A percentile compares a stretch with the other conserved stretches of the same genome.
Evolutionary conservation across 352 stramenopile species (phyloP).

Genomic region (Globisporangium recalcitrans): DNA sequence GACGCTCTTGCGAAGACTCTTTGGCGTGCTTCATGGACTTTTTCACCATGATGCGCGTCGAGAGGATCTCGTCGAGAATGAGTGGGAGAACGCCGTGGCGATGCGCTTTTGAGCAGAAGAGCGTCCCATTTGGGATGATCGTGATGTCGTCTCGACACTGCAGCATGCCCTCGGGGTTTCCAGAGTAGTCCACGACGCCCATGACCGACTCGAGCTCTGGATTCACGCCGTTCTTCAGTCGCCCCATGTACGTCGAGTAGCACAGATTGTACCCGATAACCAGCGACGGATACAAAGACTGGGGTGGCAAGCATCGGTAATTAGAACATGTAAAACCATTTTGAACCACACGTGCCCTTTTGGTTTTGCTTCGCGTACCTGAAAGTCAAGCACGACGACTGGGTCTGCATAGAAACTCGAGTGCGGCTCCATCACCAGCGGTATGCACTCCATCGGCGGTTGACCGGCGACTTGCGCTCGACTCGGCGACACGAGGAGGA

Average conservation of each 20-base stretch:
- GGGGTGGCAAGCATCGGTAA: neutral
- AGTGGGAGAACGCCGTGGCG: constrained; percentile 94
- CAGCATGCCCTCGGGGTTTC: constrained; percentile 39
- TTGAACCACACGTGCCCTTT: neutral
- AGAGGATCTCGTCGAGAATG: constrained; percentile 94
- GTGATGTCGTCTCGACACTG: constrained; percentile 45
- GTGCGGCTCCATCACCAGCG: constrained; percentile 93
- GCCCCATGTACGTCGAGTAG: constrained; percentile 95
- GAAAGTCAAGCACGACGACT: constrained; percentile 98
- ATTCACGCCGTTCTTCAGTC: constrained; percentile 78
- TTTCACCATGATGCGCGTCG: constrained; percentile 98
- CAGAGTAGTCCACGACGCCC: constrained; percentile 54
- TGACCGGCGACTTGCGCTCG: constrained; percentile 84
- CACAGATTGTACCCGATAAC: constrained; percentile 99
- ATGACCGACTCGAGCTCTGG: constrained; percentile 58
- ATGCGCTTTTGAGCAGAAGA: constrained; percentile 92
- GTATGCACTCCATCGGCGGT: constrained; percentile 90
- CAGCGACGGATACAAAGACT: constrained; percentile 99
- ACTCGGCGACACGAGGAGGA: constrained; percentile 77
- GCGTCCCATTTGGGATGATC: constrained; percentile 91
- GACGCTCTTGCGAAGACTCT: constrained; percentile 45
- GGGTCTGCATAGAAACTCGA: constrained; percentile 96
- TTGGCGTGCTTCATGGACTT: constrained; percentile 93
- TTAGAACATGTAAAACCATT: neutral
- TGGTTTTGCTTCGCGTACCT: constrained; percentile 29